Percentiles rank a stretch among this genome's conserved stretches.
Evolutionary conservation across 2,329 filamentous ascomycete species (phyloP).

Genomic region (Ascochyta viciae-villosae): DNA sequence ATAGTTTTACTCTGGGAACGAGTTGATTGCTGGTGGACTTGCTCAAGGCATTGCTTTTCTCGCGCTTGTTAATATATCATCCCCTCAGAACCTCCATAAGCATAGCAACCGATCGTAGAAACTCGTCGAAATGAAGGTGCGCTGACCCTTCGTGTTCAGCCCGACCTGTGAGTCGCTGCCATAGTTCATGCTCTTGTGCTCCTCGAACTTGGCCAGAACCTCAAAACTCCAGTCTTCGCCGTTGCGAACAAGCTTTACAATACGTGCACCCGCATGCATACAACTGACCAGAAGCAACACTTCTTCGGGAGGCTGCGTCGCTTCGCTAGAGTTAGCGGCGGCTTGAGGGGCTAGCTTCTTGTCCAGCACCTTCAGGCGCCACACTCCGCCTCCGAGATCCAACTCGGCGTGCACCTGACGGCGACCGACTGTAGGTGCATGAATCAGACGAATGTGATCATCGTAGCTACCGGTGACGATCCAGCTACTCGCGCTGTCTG

Average conservation of each 20-base stretch:
- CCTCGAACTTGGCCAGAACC: conserved; percentile 75
- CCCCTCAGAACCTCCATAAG: conserved; percentile 60
- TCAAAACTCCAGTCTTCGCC: conserved; percentile 64
- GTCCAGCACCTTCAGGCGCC: conserved; percentile 74
- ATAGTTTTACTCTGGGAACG: too few relatives aligned
- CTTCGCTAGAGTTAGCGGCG: conserved; percentile 24
- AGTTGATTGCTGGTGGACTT: too few relatives aligned
- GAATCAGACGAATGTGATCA: conserved; percentile 75
- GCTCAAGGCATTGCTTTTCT: too few relatives aligned
- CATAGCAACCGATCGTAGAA: conserved; percentile 78
- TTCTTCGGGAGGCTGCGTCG: conserved; percentile 25
- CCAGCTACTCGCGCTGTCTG: conserved; percentile 55
- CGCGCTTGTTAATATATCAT: too few relatives aligned
- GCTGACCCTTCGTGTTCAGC: conserved; percentile 31
- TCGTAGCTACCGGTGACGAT: conserved; percentile 92
- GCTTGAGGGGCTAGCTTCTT: conserved; percentile 20
- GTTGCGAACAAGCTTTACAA: conserved; percentile 59
- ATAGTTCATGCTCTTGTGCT: conserved; percentile 96
- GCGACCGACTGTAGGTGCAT: conserved; percentile 48
- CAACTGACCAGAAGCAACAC: conserved; percentile 73
- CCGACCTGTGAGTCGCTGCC: conserved; percentile 72
- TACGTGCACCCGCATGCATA: conserved; percentile 84
- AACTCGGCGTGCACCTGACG: conserved; percentile 66
- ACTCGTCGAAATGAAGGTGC: conserved; percentile 71
- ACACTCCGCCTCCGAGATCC: conserved; percentile 81